These are phyloP conservation scores for Auricularia cornea DNA, from an alignment of 768 basidiomycete genomes.

Conservation along the genomic window DNA sequence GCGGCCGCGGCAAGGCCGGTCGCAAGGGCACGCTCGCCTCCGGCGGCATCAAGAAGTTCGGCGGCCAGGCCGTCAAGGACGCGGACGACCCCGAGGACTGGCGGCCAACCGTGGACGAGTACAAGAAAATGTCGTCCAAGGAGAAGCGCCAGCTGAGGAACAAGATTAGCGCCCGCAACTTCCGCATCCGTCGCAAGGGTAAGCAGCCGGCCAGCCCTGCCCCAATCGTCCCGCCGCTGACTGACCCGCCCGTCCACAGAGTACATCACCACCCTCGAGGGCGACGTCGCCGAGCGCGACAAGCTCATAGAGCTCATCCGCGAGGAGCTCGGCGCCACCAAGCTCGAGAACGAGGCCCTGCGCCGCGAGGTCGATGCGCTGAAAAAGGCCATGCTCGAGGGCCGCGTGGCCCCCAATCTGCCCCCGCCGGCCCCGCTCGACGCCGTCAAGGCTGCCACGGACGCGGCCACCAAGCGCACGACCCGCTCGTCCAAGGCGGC, in stretches of 20 bases:
- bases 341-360: slow-evolving; percentile 76
- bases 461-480: slow-evolving; percentile 11
- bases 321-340: slow-evolving; percentile 68
- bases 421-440: slow-evolving; percentile 37
- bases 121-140: slow-evolving; percentile 90
- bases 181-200: slow-evolving; percentile 93
- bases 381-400: slow-evolving; percentile 66
- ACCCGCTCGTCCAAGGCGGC: slow-evolving; percentile 27
- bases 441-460: slow-evolving; percentile 27
- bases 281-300: slow-evolving; percentile 89
- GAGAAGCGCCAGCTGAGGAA: slow-evolving; percentile 95
- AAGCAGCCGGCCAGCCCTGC: slow-evolving; percentile 10
- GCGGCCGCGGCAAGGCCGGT: slow-evolving; percentile 46
- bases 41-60: slow-evolving; percentile 47
- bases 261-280: slow-evolving; percentile 90
- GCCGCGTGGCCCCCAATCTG: slow-evolving; percentile 42
- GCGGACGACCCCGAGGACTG: slow-evolving; percentile 64
- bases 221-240: neutral
- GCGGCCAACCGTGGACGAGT: slow-evolving; percentile 85
- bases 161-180: slow-evolving; percentile 94
- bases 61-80: slow-evolving; percentile 31
- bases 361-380: slow-evolving; percentile 67
- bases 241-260: slow-evolving; percentile 36
- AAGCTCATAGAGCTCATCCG: slow-evolving; percentile 81
- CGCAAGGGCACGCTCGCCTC: slow-evolving; percentile 63